phyloP scores from a whole-genome alignment of 2,329 filamentous ascomycete species.

The Ramularia endophylla region DNA sequence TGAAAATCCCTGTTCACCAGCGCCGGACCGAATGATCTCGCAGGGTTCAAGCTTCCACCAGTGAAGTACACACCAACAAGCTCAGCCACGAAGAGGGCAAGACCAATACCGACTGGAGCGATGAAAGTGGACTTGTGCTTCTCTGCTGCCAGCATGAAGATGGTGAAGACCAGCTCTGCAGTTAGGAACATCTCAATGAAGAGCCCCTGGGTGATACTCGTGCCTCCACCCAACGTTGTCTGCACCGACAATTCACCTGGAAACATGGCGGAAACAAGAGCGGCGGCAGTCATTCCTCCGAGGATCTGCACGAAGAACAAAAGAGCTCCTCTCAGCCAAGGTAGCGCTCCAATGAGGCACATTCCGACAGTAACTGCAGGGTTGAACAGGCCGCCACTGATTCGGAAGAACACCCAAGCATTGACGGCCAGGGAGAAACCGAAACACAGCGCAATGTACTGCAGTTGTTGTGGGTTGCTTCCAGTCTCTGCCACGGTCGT shows the following conservation, averaged over 20 bases:
- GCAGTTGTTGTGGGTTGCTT: conserved; percentile 32
- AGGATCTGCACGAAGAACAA: conserved; percentile 29
- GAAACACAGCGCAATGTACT: conserved; percentile 33
- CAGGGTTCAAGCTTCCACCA: conserved; percentile 31
- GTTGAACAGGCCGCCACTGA: conserved; percentile 28
- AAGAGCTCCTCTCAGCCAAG: conserved; percentile 20
- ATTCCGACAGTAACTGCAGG: conserved; percentile 31
- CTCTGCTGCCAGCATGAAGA: conserved; percentile 33
- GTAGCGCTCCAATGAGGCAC: conserved; percentile 23
- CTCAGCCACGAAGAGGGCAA: conserved; percentile 22
- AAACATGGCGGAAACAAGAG: conserved; percentile 25
- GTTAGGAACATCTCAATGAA: conserved; percentile 34
- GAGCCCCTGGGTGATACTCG: conserved; percentile 26
- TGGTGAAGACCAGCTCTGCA: conserved; percentile 25
- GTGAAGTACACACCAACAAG: conserved; percentile 28
- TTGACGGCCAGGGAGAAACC: conserved; percentile 35
- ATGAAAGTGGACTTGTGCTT: conserved; percentile 31
- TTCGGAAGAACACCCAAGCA: conserved; percentile 32
- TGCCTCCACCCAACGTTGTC: conserved; percentile 25
- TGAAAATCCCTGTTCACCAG: conserved; percentile 25
- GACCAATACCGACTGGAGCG: conserved; percentile 22
- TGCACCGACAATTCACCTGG: conserved; percentile 25
- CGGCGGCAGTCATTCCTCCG: conserved; percentile 28
- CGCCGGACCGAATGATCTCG: conserved; percentile 29
- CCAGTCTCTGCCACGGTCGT: conserved; percentile 2